Percentiles rank a stretch among this genome's conserved stretches.
phyloP scores from a whole-genome alignment of 31 red algal species.

The Asparagopsis taxiformis region DNA sequence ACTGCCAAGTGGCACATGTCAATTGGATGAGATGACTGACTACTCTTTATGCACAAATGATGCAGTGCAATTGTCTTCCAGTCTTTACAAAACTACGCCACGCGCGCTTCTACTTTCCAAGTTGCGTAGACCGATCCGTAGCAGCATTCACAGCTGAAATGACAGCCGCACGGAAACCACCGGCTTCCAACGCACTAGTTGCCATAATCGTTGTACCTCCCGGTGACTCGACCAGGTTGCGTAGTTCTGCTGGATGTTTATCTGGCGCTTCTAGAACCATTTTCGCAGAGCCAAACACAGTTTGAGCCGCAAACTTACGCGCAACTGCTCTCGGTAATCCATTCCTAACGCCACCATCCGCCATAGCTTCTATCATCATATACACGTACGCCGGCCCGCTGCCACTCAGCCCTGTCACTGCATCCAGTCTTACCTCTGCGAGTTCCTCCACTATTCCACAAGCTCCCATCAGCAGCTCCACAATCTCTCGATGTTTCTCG shows the following conservation, averaged over 20 bases:
- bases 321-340: conserved; percentile 83
- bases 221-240: conserved; percentile 94
- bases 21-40: too few species aligned
- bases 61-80: too few species aligned
- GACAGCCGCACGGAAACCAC: conserved; percentile 72
- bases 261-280: conserved; percentile 65
- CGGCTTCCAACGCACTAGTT: conserved; percentile 72
- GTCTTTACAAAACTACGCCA: too few species aligned
- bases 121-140: conserved; percentile 48
- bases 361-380: conserved; percentile 96
- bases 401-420: conserved; percentile 90
- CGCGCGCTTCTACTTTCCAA: conserved; percentile 31
- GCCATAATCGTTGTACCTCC: conserved; percentile 94
- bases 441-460: conserved; percentile 55
- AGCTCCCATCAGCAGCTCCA: conserved; percentile 39
- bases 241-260: conserved; percentile 78
- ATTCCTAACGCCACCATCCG: conserved; percentile 85
- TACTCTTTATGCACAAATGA: too few species aligned
- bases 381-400: conserved; percentile 92
- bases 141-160: conserved; percentile 68
- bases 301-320: conserved; percentile 75
- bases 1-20: too few species aligned
- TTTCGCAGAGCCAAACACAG: conserved; percentile 87
- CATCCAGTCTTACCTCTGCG: conserved; percentile 83
- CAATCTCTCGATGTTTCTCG: conserved; percentile 22